phyloP scores from a whole-genome alignment of 495 filamentous ascomycete genomes.

The Margaritispora aquatica region DNA sequence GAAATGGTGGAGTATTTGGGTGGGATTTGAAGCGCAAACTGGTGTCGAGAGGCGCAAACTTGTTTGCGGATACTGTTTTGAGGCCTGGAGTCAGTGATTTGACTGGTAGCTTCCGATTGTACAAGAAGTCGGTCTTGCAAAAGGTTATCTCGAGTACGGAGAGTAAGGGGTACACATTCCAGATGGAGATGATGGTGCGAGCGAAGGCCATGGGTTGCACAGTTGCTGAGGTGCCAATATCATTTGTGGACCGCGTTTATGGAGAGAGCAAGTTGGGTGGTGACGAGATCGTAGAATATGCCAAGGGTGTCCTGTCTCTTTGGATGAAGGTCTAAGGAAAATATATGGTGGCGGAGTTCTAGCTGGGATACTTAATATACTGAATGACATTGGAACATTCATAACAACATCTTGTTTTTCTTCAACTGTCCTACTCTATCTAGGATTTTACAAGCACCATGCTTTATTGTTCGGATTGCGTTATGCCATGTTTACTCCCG shows the following conservation, averaged over 20 bases:
- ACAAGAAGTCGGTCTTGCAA: slow-evolving; percentile 84
- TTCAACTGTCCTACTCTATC: no score
- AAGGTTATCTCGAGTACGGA: slow-evolving; percentile 84
- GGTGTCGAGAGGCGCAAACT: slow-evolving; percentile 82
- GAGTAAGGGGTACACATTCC: slow-evolving; percentile 95
- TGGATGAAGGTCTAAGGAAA: slow-evolving; percentile 42
- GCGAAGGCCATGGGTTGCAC: slow-evolving; percentile 88
- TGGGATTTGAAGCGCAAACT: slow-evolving; percentile 97
- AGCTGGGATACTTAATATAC: slow-evolving; percentile 12
- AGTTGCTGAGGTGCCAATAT: slow-evolving; percentile 90
- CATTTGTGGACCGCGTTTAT: slow-evolving; percentile 91
- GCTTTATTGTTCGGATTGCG: no score
- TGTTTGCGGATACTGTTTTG: slow-evolving; percentile 91
- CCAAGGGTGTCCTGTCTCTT: slow-evolving; percentile 82
- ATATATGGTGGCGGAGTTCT: not conserved
- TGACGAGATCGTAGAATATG: slow-evolving; percentile 93
- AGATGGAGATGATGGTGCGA: slow-evolving; percentile 88
- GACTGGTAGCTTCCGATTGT: slow-evolving; percentile 90
- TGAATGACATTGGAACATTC: no score
- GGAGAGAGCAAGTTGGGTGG: slow-evolving; percentile 94
- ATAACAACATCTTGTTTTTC: no score
- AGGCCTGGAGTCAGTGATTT: slow-evolving; percentile 94
- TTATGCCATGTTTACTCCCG: no score
- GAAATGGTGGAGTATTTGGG: slow-evolving; percentile 85
- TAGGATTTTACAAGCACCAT: no score